Percentiles rank a stretch among this genome's conserved stretches.
Conservation (phyloP, 352 stramenopile species). For the Phytophthora citricola region DNA sequence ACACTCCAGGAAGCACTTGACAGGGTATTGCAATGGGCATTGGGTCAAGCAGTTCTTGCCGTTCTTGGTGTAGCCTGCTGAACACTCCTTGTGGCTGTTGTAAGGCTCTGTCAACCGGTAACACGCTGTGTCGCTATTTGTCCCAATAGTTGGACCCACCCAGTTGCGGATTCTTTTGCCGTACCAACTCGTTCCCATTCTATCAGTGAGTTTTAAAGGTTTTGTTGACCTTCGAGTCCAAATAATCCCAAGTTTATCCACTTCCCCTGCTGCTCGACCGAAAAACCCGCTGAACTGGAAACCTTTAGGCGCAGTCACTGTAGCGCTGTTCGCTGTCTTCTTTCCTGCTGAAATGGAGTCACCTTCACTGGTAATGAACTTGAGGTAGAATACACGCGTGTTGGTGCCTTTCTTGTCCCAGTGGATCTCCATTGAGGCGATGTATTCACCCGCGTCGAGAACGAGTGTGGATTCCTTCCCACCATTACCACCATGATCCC, state of each 20-base stretch:
- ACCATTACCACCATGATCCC: constrained; percentile 23
- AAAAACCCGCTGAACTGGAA: constrained; percentile 38
- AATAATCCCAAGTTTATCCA: constrained; percentile 33
- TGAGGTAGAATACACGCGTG: constrained; percentile 27
- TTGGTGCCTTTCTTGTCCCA: constrained; percentile 17
- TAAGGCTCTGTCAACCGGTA: constrained; percentile 13
- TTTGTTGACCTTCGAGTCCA: constrained; percentile 32
- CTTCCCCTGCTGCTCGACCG: constrained; percentile 20
- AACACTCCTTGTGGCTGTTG: constrained; percentile 17
- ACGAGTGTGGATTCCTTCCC: constrained; percentile 10
- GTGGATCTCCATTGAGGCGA: constrained; percentile 35
- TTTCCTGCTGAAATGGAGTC: constrained; percentile 19
- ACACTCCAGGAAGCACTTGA: constrained; percentile 65
- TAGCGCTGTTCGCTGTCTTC: constrained; percentile 16
- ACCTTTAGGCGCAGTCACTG: constrained; percentile 15
- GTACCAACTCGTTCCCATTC: constrained; percentile 34
- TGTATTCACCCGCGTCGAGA: constrained; percentile 22
- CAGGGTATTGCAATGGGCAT: constrained; percentile 60
- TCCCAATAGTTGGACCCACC: constrained; percentile 28
- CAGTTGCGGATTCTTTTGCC: constrained; percentile 39
- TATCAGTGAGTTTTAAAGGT: constrained; percentile 18
- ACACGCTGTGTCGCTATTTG: constrained; percentile 22
- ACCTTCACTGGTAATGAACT: constrained; percentile 22
- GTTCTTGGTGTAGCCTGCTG: constrained; percentile 18
- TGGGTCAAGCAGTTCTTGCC: constrained; percentile 21